phyloP scores from a whole-genome alignment of 176 grass and related monocot species.

The Alloteropsis semialata region DNA sequence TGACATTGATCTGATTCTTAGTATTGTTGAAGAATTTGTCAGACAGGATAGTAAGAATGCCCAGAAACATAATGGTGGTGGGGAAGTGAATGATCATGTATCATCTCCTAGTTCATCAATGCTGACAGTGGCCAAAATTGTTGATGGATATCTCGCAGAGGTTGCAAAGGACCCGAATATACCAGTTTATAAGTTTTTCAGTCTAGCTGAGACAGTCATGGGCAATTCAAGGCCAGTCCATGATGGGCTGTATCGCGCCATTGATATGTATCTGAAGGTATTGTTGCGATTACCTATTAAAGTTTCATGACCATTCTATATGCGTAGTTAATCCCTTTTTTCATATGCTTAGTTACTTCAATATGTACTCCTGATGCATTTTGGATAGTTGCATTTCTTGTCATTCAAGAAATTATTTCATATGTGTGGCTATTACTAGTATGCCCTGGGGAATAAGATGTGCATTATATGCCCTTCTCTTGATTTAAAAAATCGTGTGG shows the following conservation, averaged over 20 bases:
- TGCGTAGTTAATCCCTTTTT: not conserved
- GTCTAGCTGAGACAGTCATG: conserved; percentile 71
- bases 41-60: conserved; percentile 58
- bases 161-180: conserved; percentile 79
- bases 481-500: not conserved
- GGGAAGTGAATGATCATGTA: conserved; percentile 47
- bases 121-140: conserved; percentile 66
- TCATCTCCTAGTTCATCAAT: conserved; percentile 56
- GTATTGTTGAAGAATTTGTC: conserved; percentile 84
- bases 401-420: not conserved
- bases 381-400: not conserved
- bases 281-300: conserved; percentile 9
- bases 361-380: conserved; percentile 5
- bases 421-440: not conserved
- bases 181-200: conserved; percentile 68
- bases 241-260: conserved; percentile 83
- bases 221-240: conserved; percentile 70
- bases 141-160: conserved; percentile 86
- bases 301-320: conserved; percentile 4
- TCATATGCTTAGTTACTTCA: not conserved
- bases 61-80: conserved; percentile 36
- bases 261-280: conserved; percentile 98
- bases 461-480: not conserved
- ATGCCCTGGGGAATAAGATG: not conserved
- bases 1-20: conserved; percentile 80